Base-by-base conservation (phyloP, 495 filamentous ascomycete species). In the Diplogelasinospora grovesii region DNA sequence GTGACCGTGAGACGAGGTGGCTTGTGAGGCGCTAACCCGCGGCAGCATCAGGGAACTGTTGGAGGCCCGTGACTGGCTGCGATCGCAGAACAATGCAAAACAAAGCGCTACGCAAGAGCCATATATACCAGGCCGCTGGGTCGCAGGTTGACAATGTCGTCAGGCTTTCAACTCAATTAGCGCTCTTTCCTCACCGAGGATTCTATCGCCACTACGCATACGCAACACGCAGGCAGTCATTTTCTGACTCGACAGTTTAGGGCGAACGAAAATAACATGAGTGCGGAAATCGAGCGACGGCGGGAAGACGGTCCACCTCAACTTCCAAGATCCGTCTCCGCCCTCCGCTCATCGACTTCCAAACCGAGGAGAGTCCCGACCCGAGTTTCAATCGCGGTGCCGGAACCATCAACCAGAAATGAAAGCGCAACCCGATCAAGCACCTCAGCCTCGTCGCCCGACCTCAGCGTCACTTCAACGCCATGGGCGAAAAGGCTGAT, bases 401-500 rank as follows among this genome's bases (percentile, higher is more conserved):
- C 57, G 3, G 24, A 39, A 40, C 18, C 18, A 28, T 36, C 54
- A 31, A 46, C 48, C 19, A 35, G 15, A 23, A 16, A 25, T 44
- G 46, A 49, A 35, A n/a, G n/a, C n/a, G n/a, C n/a, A n/a, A n/a
- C n/a, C n/a, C n/a, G n/a, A n/a, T n/a, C n/a, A n/a, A n/a, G n/a
- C n/a, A n/a, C 52, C 15, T 36, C 48, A 4, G 27, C 28, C 23
- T 8, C 19, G 11, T 33, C 52, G 19, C 39, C 54, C 18, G 39
- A 45, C 9, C 43, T 48, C 10, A 41, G 18, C 34, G 48, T 60
- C 23, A 46, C 50, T 9, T 49, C 54, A 9, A 51, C 54, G 9
- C 52, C 54, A 36, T 60, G 57, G 55, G 30, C 52, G 0, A 49
- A 51, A 22, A 45, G 40, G 26, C 42, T 58, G 14, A 53, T 61